Evolutionary conservation across 225 moss, liverwort and hornwort species (phyloP).

Genomic region (Pseudoscleropodium purum): DNA sequence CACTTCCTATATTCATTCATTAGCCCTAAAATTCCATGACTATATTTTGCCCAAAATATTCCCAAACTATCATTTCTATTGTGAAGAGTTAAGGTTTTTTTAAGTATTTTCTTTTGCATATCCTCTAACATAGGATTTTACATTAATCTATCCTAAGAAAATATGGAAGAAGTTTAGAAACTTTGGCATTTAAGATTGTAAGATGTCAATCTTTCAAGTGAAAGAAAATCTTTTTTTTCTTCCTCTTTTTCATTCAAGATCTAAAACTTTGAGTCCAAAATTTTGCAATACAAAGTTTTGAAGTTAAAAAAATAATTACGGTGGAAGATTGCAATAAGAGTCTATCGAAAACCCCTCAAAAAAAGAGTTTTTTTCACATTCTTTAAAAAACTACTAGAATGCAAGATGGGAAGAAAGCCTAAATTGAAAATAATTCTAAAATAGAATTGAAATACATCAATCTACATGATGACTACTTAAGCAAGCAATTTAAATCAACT

Average conservation of each 20-base stretch:
- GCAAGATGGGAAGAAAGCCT: background rate
- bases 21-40: background rate
- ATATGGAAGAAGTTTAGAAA: background rate
- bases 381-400: background rate
- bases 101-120: too few species aligned
- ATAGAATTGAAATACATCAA: background rate
- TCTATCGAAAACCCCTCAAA: background rate
- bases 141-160: background rate
- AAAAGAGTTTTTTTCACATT: background rate
- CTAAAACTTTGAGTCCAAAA: background rate
- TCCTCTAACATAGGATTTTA: rapidly evolving
- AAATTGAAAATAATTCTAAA: background rate
- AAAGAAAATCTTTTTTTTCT: background rate
- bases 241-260: background rate
- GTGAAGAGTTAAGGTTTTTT: background rate
- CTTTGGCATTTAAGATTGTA: background rate
- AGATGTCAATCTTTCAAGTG: background rate
- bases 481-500: background rate
- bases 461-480: background rate
- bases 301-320: background rate
- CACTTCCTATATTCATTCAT: background rate
- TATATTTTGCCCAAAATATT: background rate
- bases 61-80: background rate
- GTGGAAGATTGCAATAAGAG: background rate
- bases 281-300: background rate